Percentiles rank a stretch among this genome's conserved stretches.
Conservation (phyloP, 306 rosid species). For the Acmispon strigosus region DNA sequence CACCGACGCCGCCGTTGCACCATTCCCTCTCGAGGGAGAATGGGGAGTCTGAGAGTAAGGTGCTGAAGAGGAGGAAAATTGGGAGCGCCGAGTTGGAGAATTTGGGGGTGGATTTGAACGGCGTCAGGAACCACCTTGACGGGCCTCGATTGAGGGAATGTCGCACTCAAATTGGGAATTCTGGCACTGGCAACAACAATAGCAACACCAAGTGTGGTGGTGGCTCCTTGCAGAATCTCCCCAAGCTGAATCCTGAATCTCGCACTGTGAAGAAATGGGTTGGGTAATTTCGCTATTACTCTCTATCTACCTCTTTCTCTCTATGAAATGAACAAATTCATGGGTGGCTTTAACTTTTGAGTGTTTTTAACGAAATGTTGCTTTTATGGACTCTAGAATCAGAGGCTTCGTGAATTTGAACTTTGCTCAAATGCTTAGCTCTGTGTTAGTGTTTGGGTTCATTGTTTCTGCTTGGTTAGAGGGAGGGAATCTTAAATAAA, state of each 20-base stretch:
- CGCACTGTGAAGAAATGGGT: constrained; percentile 71
- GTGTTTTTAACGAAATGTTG: neutral
- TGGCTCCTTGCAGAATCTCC: constrained; percentile 30
- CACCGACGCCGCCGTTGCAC: neutral
- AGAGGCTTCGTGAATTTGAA: neutral
- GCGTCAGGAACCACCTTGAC: constrained; percentile 27
- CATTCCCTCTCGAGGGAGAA: constrained; percentile 20
- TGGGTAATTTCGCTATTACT: constrained; percentile 26
- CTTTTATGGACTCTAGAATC: neutral
- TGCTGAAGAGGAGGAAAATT: constrained; percentile 35
- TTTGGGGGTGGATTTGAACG: constrained; percentile 64
- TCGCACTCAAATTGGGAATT: constrained; percentile 30
- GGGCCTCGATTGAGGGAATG: constrained; percentile 77
- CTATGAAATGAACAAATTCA: neutral
- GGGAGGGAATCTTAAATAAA: neutral
- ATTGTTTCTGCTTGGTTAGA: neutral
- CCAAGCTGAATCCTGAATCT: constrained; percentile 38
- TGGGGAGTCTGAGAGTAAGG: constrained; percentile 6
- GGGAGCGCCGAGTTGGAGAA: constrained; percentile 61
- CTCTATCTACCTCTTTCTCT: neutral
- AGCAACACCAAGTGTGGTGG: constrained; percentile 29
- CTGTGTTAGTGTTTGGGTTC: neutral
- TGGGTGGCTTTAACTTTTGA: neutral
- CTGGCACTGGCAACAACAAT: constrained; percentile 24
- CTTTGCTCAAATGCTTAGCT: neutral